Conservation (phyloP, 2,329 filamentous ascomycete species). For the Neofusicoccum parvum region DNA sequence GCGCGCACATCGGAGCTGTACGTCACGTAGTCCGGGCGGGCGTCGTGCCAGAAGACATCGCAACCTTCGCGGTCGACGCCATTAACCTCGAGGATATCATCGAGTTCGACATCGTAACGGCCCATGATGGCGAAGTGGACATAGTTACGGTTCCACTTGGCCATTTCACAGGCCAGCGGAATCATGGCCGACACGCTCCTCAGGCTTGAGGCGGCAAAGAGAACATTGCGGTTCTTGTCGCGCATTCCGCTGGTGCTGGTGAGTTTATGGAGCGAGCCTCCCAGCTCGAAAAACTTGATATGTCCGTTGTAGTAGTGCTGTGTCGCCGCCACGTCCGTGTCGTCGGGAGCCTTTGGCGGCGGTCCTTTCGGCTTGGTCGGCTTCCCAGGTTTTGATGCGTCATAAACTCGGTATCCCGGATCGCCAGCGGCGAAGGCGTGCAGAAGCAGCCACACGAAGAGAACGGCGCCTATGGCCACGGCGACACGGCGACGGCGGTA, state of each 20-base stretch:
- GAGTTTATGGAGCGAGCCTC: constrained; percentile 63
- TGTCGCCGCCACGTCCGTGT: constrained; percentile 29
- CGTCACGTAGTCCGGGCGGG: constrained; percentile 70
- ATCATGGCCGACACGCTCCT: constrained; percentile 72
- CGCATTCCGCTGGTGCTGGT: constrained; percentile 55
- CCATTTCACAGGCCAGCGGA: constrained; percentile 88
- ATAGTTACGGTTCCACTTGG: constrained; percentile 64
- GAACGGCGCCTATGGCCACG: constrained; percentile 39
- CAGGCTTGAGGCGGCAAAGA: constrained; percentile 78
- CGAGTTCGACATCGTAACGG: constrained; percentile 67
- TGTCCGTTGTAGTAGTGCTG: constrained; percentile 66
- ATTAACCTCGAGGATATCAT: constrained; percentile 74
- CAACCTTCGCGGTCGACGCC: constrained; percentile 70
- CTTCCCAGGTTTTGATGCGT: background rate
- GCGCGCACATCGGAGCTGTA: constrained; percentile 72
- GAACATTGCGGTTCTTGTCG: constrained; percentile 65
- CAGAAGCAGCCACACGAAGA: constrained; percentile 65
- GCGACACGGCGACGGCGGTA: constrained; percentile 55
- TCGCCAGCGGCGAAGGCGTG: constrained; percentile 48
- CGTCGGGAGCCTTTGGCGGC: constrained; percentile 26
- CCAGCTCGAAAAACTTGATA: constrained; percentile 69
- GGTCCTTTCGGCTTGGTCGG: constrained; percentile 26
- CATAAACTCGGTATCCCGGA: background rate
- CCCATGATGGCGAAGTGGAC: constrained; percentile 85
- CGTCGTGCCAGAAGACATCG: constrained; percentile 70